A percentile compares a stretch with the other conserved stretches of the same genome.
These are phyloP conservation scores for Neurospora cerealis DNA, from an alignment of 495 filamentous ascomycete genomes.

Conservation along the genomic window DNA sequence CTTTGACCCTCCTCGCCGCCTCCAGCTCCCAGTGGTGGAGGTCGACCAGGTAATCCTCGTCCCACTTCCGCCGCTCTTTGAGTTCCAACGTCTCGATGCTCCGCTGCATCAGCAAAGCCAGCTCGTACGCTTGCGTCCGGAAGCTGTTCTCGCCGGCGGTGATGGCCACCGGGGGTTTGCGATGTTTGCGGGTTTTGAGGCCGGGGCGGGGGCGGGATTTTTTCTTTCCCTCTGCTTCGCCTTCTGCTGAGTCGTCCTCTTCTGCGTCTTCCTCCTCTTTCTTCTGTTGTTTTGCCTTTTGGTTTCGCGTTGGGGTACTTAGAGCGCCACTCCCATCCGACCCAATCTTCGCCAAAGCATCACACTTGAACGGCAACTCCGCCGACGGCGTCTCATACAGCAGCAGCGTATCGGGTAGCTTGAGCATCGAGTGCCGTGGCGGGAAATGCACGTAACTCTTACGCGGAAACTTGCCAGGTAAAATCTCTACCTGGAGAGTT, in stretches of 20 bases:
- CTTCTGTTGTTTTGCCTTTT: background rate
- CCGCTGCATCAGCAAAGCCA: slow-evolving; percentile 26
- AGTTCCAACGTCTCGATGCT: slow-evolving; percentile 29
- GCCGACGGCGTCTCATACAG: slow-evolving; percentile 19
- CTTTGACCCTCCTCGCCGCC: slow-evolving; percentile 8
- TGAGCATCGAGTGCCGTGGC: slow-evolving; percentile 22
- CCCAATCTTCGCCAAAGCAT: background rate
- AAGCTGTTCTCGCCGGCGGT: slow-evolving; percentile 20
- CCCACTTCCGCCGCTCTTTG: slow-evolving; percentile 15
- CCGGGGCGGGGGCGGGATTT: background rate
- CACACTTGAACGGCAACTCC: background rate
- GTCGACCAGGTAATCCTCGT: slow-evolving; percentile 12
- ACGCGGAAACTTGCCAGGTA: slow-evolving; percentile 6
- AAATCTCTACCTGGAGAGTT: background rate
- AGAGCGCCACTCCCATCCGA: background rate
- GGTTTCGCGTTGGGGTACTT: background rate
- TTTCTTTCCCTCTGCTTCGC: background rate
- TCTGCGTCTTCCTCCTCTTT: background rate
- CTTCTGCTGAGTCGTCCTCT: background rate
- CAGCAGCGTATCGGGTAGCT: slow-evolving; percentile 28
- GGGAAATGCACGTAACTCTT: slow-evolving; percentile 27
- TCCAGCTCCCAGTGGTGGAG: background rate
- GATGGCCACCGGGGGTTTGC: background rate
- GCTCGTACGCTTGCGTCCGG: slow-evolving; percentile 22
- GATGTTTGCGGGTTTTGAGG: slow-evolving; percentile 2